Evolutionary conservation across 2,329 filamentous ascomycete genomes (phyloP).

Genomic region (Exophiala viscosa): DNA sequence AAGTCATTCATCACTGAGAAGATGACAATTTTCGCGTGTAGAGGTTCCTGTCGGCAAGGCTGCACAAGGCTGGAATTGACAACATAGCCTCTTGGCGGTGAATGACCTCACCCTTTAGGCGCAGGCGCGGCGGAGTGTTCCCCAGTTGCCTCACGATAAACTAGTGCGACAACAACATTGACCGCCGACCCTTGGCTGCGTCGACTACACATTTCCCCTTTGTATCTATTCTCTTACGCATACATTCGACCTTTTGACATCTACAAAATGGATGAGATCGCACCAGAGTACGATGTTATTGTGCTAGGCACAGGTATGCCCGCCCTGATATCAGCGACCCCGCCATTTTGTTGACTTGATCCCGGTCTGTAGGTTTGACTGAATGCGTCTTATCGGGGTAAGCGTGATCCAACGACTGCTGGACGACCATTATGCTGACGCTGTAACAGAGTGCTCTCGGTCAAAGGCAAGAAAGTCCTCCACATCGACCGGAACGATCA

Average conservation of each 20-base stretch:
- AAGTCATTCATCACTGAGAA: too few species aligned
- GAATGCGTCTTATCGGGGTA: conserved; percentile 99
- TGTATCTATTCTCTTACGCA: not conserved
- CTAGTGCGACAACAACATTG: conserved; percentile 7
- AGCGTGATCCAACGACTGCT: conserved; percentile 27
- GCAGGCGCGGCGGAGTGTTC: not conserved
- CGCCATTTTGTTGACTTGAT: conserved; percentile 32
- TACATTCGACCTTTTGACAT: conserved; percentile 1
- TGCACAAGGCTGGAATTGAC: too few species aligned
- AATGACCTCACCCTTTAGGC: conserved; percentile 2
- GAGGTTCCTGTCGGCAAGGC: too few species aligned
- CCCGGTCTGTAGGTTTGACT: conserved; percentile 67
- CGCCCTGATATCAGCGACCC: conserved; percentile 34
- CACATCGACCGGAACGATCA: conserved; percentile 99
- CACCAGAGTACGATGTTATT: conserved; percentile 96
- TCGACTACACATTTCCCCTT: not conserved
- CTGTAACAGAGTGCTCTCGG: conserved; percentile 73
- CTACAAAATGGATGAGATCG: conserved; percentile 88
- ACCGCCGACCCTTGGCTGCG: conserved; percentile 17
- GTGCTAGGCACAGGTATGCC: conserved; percentile 88
- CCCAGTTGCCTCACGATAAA: not conserved
- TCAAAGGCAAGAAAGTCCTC: conserved; percentile 98
- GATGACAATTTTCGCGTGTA: too few species aligned
- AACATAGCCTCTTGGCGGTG: too few species aligned
- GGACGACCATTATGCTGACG: conserved; percentile 4